Base-by-base conservation (phyloP, 768 basidiomycete species). In the Panus rudis region DNA sequence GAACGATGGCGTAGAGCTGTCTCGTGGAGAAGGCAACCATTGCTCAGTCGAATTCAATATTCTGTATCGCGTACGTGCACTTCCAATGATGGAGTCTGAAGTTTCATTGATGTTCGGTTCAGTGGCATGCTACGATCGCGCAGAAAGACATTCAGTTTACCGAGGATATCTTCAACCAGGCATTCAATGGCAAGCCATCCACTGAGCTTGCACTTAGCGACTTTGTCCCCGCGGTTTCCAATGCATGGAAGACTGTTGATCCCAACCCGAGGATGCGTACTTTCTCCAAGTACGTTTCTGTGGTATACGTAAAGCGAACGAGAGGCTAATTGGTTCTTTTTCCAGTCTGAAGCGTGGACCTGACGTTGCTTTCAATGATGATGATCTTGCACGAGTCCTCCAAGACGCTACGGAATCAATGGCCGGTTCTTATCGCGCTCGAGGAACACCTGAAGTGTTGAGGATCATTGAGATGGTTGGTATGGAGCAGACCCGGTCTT, bases 11-110 rank as follows among this genome's bases (percentile, higher is more conserved):
- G 35, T 41, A 20, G 27, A 33, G 22, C 41, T 57, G 12, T 43
- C 41, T 5, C 55, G 78, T 8, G 88, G 87, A 27, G 65, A 79
- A 56, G 88, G 88, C 39, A 90, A 90, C 53, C 78, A 76, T 27
- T 76, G 78, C 45, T 85, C 86, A 0, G 57, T 87, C 25, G 88
- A 90, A 61, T 89, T 90, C 67, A 88, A 72, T 52, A 51, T 74
- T 19, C 55, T 73, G 14, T 72, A 74, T 50, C 67, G 58, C 39
- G 61, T 60, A 55, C 55, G 61, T 46, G 39, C 43, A 17, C 13
- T 45, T 31, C 3, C 14, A n/a, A n/a, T n/a, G n/a, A n/a, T n/a
- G n/a, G n/a, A n/a, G n/a, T n/a, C n/a, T n/a, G n/a, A n/a, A n/a
- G n/a, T n/a, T n/a, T n/a, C n/a, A n/a, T n/a, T n/a, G n/a, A n/a